Evolutionary conservation across 345 rosid genomes (phyloP).

Genomic region (Bretschneidera sinensis): DNA sequence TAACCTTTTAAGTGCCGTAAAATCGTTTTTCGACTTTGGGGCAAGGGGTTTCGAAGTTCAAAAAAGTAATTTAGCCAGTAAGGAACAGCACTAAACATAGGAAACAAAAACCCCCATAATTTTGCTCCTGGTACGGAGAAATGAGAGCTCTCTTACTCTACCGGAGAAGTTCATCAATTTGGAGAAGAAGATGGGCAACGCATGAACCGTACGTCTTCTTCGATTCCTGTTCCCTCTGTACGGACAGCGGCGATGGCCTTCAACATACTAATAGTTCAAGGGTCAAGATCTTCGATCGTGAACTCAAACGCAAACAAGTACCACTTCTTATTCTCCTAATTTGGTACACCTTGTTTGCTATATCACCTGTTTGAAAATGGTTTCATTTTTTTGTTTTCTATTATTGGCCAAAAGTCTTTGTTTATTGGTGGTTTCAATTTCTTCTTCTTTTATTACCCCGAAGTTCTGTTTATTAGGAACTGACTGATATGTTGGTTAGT

Average conservation of each 20-base stretch:
- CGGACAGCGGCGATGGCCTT: slow-evolving; percentile 33
- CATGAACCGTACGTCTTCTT: slow-evolving; percentile 2
- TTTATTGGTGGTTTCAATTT: neutral
- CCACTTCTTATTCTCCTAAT: neutral
- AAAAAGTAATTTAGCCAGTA: too few relatives aligned
- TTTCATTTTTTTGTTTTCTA: neutral
- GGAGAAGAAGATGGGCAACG: slow-evolving; percentile 1
- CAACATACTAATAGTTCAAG: slow-evolving; percentile 30
- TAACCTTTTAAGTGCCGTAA: too few relatives aligned
- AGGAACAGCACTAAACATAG: too few relatives aligned
- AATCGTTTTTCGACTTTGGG: too few relatives aligned
- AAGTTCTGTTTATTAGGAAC: too few relatives aligned
- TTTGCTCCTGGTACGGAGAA: neutral
- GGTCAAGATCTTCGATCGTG: slow-evolving; percentile 77
- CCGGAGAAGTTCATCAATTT: slow-evolving; percentile 9
- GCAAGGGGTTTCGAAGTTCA: too few relatives aligned
- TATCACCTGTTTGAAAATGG: neutral
- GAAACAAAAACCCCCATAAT: neutral
- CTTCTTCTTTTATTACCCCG: neutral
- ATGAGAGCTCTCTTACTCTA: slow-evolving; percentile 17
- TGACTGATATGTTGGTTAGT: too few relatives aligned
- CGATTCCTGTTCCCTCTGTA: slow-evolving; percentile 29
- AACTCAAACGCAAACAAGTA: slow-evolving; percentile 84
- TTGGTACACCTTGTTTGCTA: neutral
- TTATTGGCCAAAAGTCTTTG: too few relatives aligned